Evolutionary conservation across 768 basidiomycete species (phyloP).

Genomic region (Kwoniella sp.): DNA sequence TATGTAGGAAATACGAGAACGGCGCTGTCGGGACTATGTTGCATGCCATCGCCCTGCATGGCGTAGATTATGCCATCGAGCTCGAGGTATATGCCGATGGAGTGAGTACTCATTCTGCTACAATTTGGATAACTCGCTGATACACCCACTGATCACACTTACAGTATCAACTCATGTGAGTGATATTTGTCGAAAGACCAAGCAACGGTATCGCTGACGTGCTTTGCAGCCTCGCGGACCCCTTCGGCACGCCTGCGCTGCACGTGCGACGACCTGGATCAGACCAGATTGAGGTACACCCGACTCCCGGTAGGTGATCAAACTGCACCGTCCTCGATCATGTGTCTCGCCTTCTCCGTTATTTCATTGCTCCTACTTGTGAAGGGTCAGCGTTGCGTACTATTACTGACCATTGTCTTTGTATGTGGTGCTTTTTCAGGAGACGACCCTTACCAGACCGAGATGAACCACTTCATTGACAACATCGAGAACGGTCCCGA

Average conservation of each 20-base stretch:
- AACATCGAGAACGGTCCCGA: conserved; percentile 65
- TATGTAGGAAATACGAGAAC: conserved; percentile 74
- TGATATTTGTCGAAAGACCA: not conserved
- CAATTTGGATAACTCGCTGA: not conserved
- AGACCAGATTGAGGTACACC: conserved; percentile 48
- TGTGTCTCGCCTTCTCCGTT: too few relatives aligned
- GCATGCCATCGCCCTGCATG: conserved; percentile 85
- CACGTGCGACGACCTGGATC: conserved; percentile 65
- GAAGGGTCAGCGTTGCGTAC: too few relatives aligned
- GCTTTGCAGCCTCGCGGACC: conserved; percentile 62
- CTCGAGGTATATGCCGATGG: conserved; percentile 92
- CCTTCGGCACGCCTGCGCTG: conserved; percentile 86
- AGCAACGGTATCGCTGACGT: not conserved
- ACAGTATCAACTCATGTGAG: conserved; percentile 61
- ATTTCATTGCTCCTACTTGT: too few relatives aligned
- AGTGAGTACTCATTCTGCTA: conserved; percentile 25
- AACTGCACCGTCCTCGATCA: too few relatives aligned
- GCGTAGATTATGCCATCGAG: conserved; percentile 87
- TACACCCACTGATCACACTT: not conserved
- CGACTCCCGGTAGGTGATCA: conserved; percentile 27
- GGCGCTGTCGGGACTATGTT: conserved; percentile 91
- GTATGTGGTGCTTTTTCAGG: conserved; percentile 28
- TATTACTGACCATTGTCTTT: not conserved
- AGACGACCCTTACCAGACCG: conserved; percentile 67
- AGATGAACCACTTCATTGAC: conserved; percentile 85